Evolutionary conservation across 257 asterid species (phyloP), one percentile per base, ranked within the genome.

Genomic region (Jaltomata sinuosa): DNA sequence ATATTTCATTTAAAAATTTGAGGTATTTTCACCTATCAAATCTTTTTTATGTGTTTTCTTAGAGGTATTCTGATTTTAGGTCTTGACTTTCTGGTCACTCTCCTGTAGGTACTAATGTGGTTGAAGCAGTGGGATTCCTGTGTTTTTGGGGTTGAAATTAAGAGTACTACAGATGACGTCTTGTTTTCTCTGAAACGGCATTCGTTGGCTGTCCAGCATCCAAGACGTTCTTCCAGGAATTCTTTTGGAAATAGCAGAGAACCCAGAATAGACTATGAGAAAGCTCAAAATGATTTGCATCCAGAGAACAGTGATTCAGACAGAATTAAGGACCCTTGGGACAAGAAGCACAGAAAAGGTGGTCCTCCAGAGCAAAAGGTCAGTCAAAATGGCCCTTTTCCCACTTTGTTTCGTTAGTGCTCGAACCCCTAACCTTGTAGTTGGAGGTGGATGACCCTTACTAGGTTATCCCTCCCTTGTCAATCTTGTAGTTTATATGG

Each of bases 101-200:
- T 85, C 82, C 69, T 88, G 88, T 91, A 96, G 99, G 98, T 97
- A 83, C 96, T 97, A 83, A 86, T 91, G 84, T 97, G 99, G 99
- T 91, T 97, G 89, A 97, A 97, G 89, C 99, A 97, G 84, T 97
- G 99, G 99, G 99, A 97, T 89, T 91, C 95, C 86, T 89, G 92
- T 86, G 99, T 95, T 87, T 97, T 89, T 88, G 99, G 99, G 85
- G 92, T 95, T 87, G 96, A 93, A 83, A 91, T 97, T 84, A 97
- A 89, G 90, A 94, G 97, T 90, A 97, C 99, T 16, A 86, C 90
- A 50, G 98, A 95, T 31, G 96, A 93, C 84, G 97, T 93, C 84
- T 89, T 97, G 87, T 90, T 96, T 89, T 88, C 98, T 84, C 87
- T 97, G 92, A 94, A 93, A 86, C 96, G 96, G 38, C 98, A 97